Conservation (phyloP, 495 filamentous ascomycete genomes). For the Massariosphaeria phaeospora region DNA sequence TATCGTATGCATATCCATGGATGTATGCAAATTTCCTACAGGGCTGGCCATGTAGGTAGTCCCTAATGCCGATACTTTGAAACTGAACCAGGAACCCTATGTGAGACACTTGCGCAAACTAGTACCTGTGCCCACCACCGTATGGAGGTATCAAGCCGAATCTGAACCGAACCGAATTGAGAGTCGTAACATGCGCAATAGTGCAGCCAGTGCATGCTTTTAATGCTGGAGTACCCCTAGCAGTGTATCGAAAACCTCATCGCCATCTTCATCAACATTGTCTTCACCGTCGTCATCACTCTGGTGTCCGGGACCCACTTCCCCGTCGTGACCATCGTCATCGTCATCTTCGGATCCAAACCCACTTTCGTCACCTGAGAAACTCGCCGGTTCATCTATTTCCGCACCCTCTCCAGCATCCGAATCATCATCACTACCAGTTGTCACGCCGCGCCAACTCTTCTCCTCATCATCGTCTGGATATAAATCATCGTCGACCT, state of each 20-base stretch:
- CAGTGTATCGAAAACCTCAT: constrained; percentile 24
- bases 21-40: too few species aligned
- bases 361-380: constrained; percentile 15
- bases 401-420: not conserved
- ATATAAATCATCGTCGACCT: constrained; percentile 14
- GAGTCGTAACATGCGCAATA: too few species aligned
- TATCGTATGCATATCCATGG: too few species aligned
- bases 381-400: constrained; percentile 11
- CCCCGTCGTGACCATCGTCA: constrained; percentile 6
- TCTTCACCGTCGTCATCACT: not conserved
- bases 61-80: too few species aligned
- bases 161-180: too few species aligned
- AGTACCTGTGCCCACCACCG: too few species aligned
- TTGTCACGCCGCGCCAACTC: constrained; percentile 22
- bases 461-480: constrained; percentile 13
- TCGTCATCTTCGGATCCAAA: constrained; percentile 16
- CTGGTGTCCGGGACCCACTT: not conserved
- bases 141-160: too few species aligned
- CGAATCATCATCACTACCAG: constrained; percentile 1
- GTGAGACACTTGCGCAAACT: too few species aligned
- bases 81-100: too few species aligned
- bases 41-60: too few species aligned
- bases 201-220: too few species aligned
- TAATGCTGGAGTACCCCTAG: constrained; percentile 7
- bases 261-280: constrained; percentile 23